Base-by-base conservation (phyloP, 2,329 filamentous ascomycete genomes). In the Salinomyces thailandicus region DNA sequence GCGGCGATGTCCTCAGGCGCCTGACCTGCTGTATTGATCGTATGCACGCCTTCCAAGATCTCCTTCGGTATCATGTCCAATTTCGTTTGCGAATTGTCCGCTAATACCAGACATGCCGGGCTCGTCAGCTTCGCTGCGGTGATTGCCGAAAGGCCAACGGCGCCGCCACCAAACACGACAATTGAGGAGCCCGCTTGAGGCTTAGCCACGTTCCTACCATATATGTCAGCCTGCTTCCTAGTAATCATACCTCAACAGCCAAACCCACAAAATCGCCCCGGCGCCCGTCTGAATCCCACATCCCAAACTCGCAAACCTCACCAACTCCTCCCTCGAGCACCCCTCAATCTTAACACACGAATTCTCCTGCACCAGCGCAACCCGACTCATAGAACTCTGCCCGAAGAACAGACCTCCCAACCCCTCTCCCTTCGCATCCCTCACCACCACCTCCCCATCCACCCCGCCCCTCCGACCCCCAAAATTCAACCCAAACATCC, bases 221-320 rank as follows among this genome's bases (percentile, higher is more conserved):
- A 26, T 26, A 26, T 26, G 2, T n/a, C 22, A 26, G 13, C 18
- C 31, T 20, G 19, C 15, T 26, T 5, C 12, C 16, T 14, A 22
- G 18, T 13, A n/a, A 8, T 13, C 33, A 14, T 8, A 17, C 3
- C 24, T 19, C 20, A n/a, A n/a, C n/a, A n/a, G n/a, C n/a, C n/a
- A 34, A 19, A 39, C 45, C 15, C 32, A 48, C 42, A 50, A 18
- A 9, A 50, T 43, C 19, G 46, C 41, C 2, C 47, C 47, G n/a
- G 44, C 44, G 13, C 48, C 48, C 8, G 48, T 51, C 39, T 48
- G 43, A 16, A 49, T 36, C 9, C 48, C 48, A 35, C 48, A 51
- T 4, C 47, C 48, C 14, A 51, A 18, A 18, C 38, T 32, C 6
- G 48, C 42, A 34, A 49, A 48, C 14, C 29, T 32, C 28, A 35